Percentiles rank a stretch among this genome's conserved stretches.
These are phyloP conservation scores for Claviceps spartinae DNA, from an alignment of 2,329 filamentous ascomycete species.

Conservation along the genomic window DNA sequence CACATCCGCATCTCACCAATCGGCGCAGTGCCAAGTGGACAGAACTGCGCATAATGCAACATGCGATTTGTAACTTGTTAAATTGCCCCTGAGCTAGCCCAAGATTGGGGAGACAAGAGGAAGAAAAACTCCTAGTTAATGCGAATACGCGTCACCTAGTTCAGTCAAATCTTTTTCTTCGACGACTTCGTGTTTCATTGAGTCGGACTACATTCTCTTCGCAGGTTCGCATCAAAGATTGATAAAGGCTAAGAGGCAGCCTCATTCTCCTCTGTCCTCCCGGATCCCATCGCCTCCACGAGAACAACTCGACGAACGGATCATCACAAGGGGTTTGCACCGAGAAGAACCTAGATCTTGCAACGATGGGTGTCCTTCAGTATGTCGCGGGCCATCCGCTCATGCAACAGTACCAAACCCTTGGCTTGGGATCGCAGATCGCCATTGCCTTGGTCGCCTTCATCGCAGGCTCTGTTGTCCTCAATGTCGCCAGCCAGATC, in stretches of 20 bases:
- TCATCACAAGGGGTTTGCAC: background rate
- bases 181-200: background rate
- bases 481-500: slow-evolving; percentile 72
- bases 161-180: background rate
- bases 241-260: background rate
- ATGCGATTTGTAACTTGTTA: background rate
- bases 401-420: slow-evolving; percentile 34
- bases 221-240: background rate
- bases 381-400: slow-evolving; percentile 34
- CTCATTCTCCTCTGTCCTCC: background rate
- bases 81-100: background rate
- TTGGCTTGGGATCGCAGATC: slow-evolving; percentile 35
- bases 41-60: background rate
- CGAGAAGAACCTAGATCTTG: background rate
- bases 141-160: background rate
- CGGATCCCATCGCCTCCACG: background rate
- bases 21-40: background rate
- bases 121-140: background rate
- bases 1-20: background rate
- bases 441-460: slow-evolving; percentile 29
- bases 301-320: background rate
- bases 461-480: slow-evolving; percentile 43
- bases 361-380: slow-evolving; percentile 42
- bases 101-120: background rate
- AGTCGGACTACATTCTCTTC: background rate